These are phyloP conservation scores for Penicillium janthinellum DNA, from an alignment of 2,329 filamentous ascomycete species.

Conservation along the genomic window DNA sequence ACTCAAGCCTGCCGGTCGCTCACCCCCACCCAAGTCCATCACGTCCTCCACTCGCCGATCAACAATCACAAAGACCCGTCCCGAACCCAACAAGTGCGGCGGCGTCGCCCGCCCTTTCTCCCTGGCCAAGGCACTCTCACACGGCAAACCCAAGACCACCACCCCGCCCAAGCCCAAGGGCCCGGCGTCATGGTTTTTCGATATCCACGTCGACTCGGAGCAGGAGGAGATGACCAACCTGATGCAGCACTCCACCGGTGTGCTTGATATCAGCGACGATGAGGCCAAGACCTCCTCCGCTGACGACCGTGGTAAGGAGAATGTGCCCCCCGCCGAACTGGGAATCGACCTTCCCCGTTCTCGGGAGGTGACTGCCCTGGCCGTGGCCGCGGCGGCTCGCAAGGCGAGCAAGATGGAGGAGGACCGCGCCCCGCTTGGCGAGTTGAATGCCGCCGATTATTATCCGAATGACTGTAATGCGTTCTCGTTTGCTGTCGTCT, in stretches of 20 bases:
- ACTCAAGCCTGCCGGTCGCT: constrained; percentile 75
- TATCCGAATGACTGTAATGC: constrained; percentile 68
- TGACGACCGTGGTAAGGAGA: constrained; percentile 82
- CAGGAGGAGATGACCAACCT: constrained; percentile 91
- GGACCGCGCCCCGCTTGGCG: constrained; percentile 66
- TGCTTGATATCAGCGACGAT: constrained; percentile 86
- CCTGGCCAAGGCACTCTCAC: constrained; percentile 71
- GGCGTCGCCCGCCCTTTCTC: constrained; percentile 68
- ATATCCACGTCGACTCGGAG: constrained; percentile 88
- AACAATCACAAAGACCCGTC: constrained; percentile 64
- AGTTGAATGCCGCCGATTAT: constrained; percentile 68
- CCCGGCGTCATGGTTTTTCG: constrained; percentile 72
- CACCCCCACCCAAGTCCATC: constrained; percentile 71
- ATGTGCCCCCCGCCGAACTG: constrained; percentile 70
- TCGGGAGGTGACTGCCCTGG: constrained; percentile 18
- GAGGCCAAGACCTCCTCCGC: constrained; percentile 59
- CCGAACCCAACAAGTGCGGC: constrained; percentile 62
- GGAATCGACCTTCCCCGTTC: constrained; percentile 62
- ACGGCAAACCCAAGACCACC: constrained; percentile 52
- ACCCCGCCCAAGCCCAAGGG: constrained; percentile 47
- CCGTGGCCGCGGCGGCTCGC: constrained; percentile 31
- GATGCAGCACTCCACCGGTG: constrained; percentile 85
- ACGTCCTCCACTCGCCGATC: constrained; percentile 62
- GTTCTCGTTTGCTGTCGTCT: constrained; percentile 62
- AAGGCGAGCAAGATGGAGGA: constrained; percentile 63